These are phyloP conservation scores for Babesia caballi DNA, from an alignment of 169 alveolate species.

Conservation along the genomic window DNA sequence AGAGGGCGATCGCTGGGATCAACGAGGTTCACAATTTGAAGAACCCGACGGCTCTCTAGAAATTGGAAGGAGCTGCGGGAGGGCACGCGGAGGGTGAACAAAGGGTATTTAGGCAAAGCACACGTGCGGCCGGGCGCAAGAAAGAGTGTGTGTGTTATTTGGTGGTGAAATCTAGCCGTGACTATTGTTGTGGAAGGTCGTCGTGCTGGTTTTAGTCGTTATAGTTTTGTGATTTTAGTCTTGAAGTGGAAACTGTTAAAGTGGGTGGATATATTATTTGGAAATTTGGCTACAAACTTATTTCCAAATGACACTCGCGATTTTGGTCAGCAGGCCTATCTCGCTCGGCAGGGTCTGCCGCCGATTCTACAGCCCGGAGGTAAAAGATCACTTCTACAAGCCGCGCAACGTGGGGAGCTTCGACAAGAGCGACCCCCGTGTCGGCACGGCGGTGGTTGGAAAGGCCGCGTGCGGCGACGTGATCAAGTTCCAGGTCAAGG, in stretches of 20 bases:
- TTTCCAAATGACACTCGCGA: neutral
- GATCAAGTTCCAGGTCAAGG: constrained; percentile 92
- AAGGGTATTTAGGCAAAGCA: neutral
- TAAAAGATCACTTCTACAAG: constrained; percentile 89
- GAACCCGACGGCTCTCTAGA: constrained; percentile 3
- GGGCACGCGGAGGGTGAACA: neutral
- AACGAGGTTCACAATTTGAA: constrained; percentile 5
- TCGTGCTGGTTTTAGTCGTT: too few species aligned
- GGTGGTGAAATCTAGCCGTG: too few species aligned
- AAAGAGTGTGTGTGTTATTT: too few species aligned
- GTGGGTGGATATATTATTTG: too few species aligned
- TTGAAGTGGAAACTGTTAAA: too few species aligned
- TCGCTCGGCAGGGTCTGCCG: constrained; percentile 10
- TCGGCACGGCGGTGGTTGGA: constrained; percentile 98
- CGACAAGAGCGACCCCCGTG: constrained; percentile 73
- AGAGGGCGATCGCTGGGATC: neutral
- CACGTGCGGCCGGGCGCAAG: neutral
- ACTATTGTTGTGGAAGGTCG: too few species aligned
- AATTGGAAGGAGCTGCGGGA: neutral
- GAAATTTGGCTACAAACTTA: too few species aligned
- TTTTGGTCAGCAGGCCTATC: neutral
- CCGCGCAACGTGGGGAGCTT: constrained; percentile 90
- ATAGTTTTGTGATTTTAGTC: too few species aligned
- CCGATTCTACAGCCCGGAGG: constrained; percentile 80
- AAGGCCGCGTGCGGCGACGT: constrained; percentile 99